Conservation (phyloP, 2,329 filamentous ascomycete genomes). For the Phialophora tarda region DNA sequence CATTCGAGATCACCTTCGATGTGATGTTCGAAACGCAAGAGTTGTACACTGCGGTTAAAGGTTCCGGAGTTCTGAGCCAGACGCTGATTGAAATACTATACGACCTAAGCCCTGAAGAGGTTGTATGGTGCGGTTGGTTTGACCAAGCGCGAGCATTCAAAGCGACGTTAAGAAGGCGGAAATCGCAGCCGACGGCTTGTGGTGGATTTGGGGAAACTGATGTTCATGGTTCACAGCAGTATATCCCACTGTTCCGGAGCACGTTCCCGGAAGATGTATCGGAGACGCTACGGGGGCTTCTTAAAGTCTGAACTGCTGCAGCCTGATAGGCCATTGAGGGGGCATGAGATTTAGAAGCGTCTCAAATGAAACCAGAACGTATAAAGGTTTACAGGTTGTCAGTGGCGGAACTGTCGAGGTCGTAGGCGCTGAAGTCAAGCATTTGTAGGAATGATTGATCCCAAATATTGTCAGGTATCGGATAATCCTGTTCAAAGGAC, state of each 20-base stretch:
- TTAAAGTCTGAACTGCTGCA: not conserved
- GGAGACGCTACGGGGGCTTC: not conserved
- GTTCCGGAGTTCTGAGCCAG: not conserved
- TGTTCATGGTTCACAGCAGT: conserved; percentile 13
- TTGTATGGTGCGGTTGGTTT: conserved; percentile 6
- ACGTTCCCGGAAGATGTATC: not conserved
- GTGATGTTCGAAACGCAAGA: conserved; percentile 1
- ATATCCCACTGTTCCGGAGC: not conserved
- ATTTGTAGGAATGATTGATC: conserved; percentile 25
- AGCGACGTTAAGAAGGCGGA: not conserved
- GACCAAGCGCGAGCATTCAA: conserved; percentile 7
- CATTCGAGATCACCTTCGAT: conserved; percentile 12
- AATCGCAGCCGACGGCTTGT: not conserved
- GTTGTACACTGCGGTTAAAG: conserved; percentile 35
- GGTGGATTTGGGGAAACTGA: conserved; percentile 3
- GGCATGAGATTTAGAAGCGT: not conserved
- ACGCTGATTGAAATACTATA: not conserved
- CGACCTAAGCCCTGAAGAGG: not conserved
- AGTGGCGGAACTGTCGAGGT: not conserved
- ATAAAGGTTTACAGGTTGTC: not conserved
- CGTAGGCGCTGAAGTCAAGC: conserved; percentile 21
- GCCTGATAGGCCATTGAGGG: no score
- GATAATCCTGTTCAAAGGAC: not conserved
- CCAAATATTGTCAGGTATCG: conserved; percentile 17
- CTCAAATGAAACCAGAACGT: no score